A percentile compares a stretch with the other conserved stretches of the same genome.
These are phyloP conservation scores for Mycena filopes DNA, from an alignment of 768 basidiomycete genomes.

Conservation along the genomic window DNA sequence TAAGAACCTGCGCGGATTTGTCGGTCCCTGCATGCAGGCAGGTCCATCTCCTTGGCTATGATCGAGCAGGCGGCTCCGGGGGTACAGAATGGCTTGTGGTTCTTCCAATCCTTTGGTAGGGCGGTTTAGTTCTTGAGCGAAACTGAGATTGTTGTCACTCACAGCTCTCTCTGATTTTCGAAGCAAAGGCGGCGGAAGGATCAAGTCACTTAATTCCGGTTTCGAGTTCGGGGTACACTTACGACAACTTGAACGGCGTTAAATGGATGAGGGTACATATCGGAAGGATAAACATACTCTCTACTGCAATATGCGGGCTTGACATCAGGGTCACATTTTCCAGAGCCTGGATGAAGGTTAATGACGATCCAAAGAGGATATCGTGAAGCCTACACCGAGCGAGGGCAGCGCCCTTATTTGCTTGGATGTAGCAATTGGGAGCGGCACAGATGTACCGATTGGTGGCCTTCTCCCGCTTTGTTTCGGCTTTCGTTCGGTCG, in stretches of 20 bases:
- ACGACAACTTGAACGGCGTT: constrained; percentile 4
- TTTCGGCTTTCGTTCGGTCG: constrained; percentile 32
- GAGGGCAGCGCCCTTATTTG: constrained; percentile 40
- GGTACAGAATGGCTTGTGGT: constrained; percentile 48
- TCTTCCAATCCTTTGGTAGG: constrained; percentile 45
- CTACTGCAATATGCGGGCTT: constrained; percentile 47
- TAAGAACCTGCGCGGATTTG: constrained; percentile 31
- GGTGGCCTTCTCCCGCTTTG: constrained; percentile 39
- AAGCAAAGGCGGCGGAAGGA: no score
- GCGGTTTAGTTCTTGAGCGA: not conserved
- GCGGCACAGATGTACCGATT: constrained; percentile 44
- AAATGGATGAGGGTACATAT: not conserved
- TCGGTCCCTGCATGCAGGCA: constrained; percentile 16
- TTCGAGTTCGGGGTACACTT: not conserved
- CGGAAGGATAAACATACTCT: constrained; percentile 33
- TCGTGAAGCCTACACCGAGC: constrained; percentile 35
- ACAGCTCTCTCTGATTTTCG: constrained; percentile 15
- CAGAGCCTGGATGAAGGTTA: constrained; percentile 35
- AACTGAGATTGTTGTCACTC: not conserved
- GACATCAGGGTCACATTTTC: constrained; percentile 44
- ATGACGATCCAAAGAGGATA: not conserved
- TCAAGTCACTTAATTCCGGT: no score
- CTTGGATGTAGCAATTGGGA: constrained; percentile 40
- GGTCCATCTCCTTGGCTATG: constrained; percentile 35
- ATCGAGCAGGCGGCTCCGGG: constrained; percentile 45